Evolutionary conservation across 2,329 filamentous ascomycete species (phyloP), one percentile per base, ranked within the genome.

Genomic region (Sclerotinia minor): DNA sequence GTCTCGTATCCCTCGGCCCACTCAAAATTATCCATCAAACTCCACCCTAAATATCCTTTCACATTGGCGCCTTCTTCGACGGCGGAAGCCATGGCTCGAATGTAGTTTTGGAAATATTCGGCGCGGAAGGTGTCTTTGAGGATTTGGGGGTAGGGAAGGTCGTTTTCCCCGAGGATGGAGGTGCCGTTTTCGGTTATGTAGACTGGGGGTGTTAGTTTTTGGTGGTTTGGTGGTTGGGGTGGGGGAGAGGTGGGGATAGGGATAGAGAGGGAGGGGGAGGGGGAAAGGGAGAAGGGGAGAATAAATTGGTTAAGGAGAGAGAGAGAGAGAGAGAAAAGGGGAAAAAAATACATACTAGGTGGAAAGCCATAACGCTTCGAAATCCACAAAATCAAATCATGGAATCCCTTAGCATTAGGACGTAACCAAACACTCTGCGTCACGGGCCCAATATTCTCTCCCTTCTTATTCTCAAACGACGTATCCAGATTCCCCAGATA

Each of bases 161-260:
- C 88, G 76, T 92, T 94, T 82, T 96, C 92, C 59, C 88, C 90
- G 79, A 92, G 92, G 77, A 96, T 79, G 74, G 89, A 92, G 5
- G 92, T 96, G 52, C 92, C 92, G 78, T 94, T 96, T 82, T 96
- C 92, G 0, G 92, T 96, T 66, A 95, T 90, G 78, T 92, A 94
- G 55, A 67, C 65, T 67, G 8, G 26, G 41, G 3, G 26, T 4
- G 47, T 57, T 35, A 65, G 50, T 52, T n/a, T n/a, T n/a, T n/a
- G n/a, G n/a, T n/a, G n/a, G n/a, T n/a, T 53, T 21, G 49, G 49
- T 41, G 49, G n/a, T 17, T 17, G 3, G 5, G 24, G 35, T 11
- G 8, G 4, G 17, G 17, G 2, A 7, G 15, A n/a, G 24, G 35
- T 15, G 11, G n/a, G 49, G 49, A 17, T n/a, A 3, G 15, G 50